These are phyloP conservation scores for Astrothelium subdiscretum DNA, from an alignment of 495 filamentous ascomycete species.

Conservation along the genomic window DNA sequence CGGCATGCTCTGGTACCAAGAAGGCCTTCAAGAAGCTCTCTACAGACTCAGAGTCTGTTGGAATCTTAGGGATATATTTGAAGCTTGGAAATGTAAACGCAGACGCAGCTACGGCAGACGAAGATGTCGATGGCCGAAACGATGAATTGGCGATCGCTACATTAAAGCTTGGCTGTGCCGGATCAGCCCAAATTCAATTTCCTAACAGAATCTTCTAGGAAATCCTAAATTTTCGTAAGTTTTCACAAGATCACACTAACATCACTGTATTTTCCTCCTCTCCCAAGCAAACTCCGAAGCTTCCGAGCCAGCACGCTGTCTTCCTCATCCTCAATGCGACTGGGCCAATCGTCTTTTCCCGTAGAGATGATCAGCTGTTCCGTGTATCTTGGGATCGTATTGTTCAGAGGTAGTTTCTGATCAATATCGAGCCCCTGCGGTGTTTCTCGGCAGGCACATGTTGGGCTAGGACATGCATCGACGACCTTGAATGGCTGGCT, in stretches of 20 bases:
- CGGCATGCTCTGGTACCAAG: conserved; percentile 45
- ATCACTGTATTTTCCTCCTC: conserved; percentile 57
- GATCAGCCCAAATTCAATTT: neutral
- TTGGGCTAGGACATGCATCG: conserved; percentile 56
- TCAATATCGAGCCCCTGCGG: conserved; percentile 69
- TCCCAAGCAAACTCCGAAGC: conserved; percentile 55
- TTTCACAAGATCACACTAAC: no score
- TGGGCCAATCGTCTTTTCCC: conserved; percentile 67
- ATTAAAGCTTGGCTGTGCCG: conserved; percentile 63
- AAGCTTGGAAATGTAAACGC: conserved; percentile 67
- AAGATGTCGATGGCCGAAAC: conserved; percentile 36
- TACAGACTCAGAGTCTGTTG: conserved; percentile 36
- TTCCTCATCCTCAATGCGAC: conserved; percentile 52
- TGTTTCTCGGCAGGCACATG: conserved; percentile 56
- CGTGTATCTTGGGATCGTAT: conserved; percentile 66
- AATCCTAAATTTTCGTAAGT: neutral
- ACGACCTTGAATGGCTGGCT: conserved; percentile 36
- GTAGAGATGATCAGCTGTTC: conserved; percentile 78
- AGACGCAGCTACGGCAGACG: conserved; percentile 37
- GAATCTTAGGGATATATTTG: conserved; percentile 63
- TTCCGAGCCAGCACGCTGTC: conserved; percentile 56
- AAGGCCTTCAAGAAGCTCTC: conserved; percentile 46
- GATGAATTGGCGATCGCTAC: conserved; percentile 62
- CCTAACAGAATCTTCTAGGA: neutral
- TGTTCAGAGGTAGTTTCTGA: conserved; percentile 50